Base-by-base conservation (phyloP, 225 moss, liverwort and hornwort species). In the Physcomitrellopsis africana region DNA sequence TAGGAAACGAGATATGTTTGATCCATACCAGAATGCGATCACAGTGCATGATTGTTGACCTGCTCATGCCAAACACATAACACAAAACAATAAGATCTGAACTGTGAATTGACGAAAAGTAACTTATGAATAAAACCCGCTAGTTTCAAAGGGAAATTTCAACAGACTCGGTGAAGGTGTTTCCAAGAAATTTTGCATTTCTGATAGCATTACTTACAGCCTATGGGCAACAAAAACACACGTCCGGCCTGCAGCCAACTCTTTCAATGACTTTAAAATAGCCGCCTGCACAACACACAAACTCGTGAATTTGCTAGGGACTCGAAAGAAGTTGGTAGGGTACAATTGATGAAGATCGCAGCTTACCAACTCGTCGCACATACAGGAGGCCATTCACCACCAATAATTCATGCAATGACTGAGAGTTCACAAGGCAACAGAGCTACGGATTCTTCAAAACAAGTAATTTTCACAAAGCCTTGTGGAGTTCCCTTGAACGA, bases 151-250 rank as follows among this genome's bases (percentile, higher is more conserved):
- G 24, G 24, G 60, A 62, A 18, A 47, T 24, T 70, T 72, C 47
- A 43, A 72, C 51, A 17, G 45, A 67, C 15, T 14, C n/a, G 57
- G 57, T 13, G 42, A 19, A 57, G 18, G 63, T 14, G 69, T 60
- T 19, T 27, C 19, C 46, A 68, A 72, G 27, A 24, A 43, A 60
- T 76, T 20, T 49, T 60, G 29, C 41, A 60, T 37, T 9, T 44
- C 44, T 27, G 43, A 66, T 45, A 15, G 24, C 46, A 16, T 37
- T 42, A 73, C 87, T 74, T 87, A 93, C 86, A 96, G 60, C 62
- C 96, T 92, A 82, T 96, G 94, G 49, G 96, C 96, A 72, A 96
- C 89, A 72, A 96, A 96, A 23, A 96, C 84, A 79, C 96, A 96
- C 5, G 96, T 96, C 53, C 94, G 92, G 45, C 96, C 96, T 64